Conservation (phyloP, 495 filamentous ascomycete genomes). For the Xeromyces bisporus region DNA sequence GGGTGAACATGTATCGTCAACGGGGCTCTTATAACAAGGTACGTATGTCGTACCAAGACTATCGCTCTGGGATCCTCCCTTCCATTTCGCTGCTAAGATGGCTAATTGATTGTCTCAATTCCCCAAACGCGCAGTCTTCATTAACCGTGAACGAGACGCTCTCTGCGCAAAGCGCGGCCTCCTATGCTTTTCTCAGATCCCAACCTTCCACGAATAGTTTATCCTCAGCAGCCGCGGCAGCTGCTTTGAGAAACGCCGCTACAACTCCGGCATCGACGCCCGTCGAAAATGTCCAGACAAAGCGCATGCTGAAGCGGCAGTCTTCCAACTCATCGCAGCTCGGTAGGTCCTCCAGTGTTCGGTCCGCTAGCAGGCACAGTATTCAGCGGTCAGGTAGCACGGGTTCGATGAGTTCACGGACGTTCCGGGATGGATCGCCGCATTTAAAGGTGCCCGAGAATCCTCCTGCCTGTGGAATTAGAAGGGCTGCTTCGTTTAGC, state of each 20-base stretch:
- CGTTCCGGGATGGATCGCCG: constrained; percentile 59
- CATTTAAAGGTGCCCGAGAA: too few species aligned
- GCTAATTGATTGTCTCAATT: too few species aligned
- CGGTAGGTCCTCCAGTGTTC: constrained; percentile 26
- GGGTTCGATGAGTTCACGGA: constrained; percentile 70
- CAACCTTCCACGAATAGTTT: constrained; percentile 46
- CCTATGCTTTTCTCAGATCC: constrained; percentile 58
- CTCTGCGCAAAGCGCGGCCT: constrained; percentile 57
- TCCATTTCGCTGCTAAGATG: too few species aligned
- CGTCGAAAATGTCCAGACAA: constrained; percentile 71
- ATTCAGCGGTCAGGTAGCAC: constrained; percentile 51
- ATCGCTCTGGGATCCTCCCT: too few species aligned
- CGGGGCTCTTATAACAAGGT: too few species aligned
- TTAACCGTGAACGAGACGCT: constrained; percentile 43
- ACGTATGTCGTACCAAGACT: too few species aligned
- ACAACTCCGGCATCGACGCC: constrained; percentile 58
- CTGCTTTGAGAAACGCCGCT: constrained; percentile 61
- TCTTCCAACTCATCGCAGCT: constrained; percentile 50
- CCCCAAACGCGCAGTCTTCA: constrained; percentile 33
- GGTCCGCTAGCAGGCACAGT: constrained; percentile 21
- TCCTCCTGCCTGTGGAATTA: constrained; percentile 42
- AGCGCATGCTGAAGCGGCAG: constrained; percentile 59
- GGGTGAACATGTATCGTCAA: too few species aligned
- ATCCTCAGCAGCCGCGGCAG: constrained; percentile 69
- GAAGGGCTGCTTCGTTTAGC: constrained; percentile 12